Conservation (phyloP, 2,329 filamentous ascomycete species). For the Dactylellina drechsleri region DNA sequence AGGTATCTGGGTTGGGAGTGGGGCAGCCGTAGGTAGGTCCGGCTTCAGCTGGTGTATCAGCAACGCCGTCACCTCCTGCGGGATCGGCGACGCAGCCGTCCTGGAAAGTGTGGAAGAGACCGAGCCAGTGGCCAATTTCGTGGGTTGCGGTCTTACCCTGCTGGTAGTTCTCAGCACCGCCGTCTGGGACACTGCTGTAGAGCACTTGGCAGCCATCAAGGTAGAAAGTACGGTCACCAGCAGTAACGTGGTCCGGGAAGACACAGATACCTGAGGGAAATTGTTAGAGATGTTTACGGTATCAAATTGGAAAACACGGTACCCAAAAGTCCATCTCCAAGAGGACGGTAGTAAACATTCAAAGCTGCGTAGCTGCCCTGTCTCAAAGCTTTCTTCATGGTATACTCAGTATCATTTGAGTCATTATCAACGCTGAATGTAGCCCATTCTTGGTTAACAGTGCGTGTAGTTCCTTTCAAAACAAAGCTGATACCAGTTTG, state of each 20-base stretch:
- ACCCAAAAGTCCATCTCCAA: constrained; percentile 56
- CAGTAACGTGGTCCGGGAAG: constrained; percentile 56
- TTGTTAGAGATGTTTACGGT: background rate
- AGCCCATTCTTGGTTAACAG: constrained; percentile 66
- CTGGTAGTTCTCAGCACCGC: constrained; percentile 60
- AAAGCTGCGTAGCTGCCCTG: constrained; percentile 63
- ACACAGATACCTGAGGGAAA: constrained; percentile 37
- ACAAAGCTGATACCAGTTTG: constrained; percentile 64
- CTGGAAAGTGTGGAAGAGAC: constrained; percentile 66
- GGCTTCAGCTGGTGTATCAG: constrained; percentile 63
- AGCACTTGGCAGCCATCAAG: constrained; percentile 62
- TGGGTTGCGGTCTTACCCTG: constrained; percentile 59
- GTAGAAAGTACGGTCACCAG: constrained; percentile 61
- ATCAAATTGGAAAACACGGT: background rate
- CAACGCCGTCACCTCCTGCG: constrained; percentile 62
- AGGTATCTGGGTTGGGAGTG: constrained; percentile 60
- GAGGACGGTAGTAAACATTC: constrained; percentile 60
- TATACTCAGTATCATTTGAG: constrained; percentile 59
- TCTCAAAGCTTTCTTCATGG: constrained; percentile 65
- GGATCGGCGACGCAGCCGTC: constrained; percentile 61
- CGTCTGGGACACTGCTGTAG: constrained; percentile 61
- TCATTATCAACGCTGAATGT: constrained; percentile 58
- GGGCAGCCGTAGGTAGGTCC: constrained; percentile 61
- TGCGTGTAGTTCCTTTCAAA: constrained; percentile 63
- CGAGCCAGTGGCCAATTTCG: constrained; percentile 66